These are phyloP conservation scores for Fusarium sp. DNA, from an alignment of 2,329 filamentous ascomycete species.

Conservation along the genomic window DNA sequence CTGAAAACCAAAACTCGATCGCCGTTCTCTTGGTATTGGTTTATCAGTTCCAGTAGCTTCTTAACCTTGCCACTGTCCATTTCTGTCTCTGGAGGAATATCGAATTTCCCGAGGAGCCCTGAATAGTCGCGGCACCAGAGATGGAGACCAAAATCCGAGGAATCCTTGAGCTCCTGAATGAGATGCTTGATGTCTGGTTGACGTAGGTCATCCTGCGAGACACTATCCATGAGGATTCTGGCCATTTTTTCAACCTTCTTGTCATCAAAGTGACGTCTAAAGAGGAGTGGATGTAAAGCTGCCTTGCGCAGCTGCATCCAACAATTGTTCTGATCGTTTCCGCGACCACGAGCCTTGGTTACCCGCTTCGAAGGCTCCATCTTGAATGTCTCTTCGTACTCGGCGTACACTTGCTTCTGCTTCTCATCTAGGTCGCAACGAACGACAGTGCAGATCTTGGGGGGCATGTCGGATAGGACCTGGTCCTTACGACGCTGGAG, in stretches of 20 bases:
- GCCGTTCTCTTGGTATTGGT: constrained; percentile 78
- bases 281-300: constrained; percentile 89
- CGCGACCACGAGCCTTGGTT: constrained; percentile 60
- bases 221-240: constrained; percentile 77
- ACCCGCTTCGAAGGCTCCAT: constrained; percentile 65
- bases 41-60: constrained; percentile 79
- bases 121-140: constrained; percentile 71
- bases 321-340: constrained; percentile 72
- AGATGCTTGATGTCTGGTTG: constrained; percentile 65
- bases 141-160: constrained; percentile 73
- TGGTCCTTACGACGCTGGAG: constrained; percentile 93
- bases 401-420: constrained; percentile 79
- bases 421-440: constrained; percentile 81
- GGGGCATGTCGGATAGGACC: constrained; percentile 84
- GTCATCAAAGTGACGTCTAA: constrained; percentile 83
- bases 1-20: constrained; percentile 92
- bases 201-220: constrained; percentile 65
- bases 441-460: constrained; percentile 80
- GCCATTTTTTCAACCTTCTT: constrained; percentile 80
- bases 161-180: constrained; percentile 65
- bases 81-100: constrained; percentile 65
- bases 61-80: constrained; percentile 84
- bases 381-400: constrained; percentile 71
- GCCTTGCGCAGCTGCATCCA: constrained; percentile 94
- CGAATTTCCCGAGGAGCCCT: constrained; percentile 62